phyloP scores from a whole-genome alignment of 305 asterid genomes.

The Rubia balearica region DNA sequence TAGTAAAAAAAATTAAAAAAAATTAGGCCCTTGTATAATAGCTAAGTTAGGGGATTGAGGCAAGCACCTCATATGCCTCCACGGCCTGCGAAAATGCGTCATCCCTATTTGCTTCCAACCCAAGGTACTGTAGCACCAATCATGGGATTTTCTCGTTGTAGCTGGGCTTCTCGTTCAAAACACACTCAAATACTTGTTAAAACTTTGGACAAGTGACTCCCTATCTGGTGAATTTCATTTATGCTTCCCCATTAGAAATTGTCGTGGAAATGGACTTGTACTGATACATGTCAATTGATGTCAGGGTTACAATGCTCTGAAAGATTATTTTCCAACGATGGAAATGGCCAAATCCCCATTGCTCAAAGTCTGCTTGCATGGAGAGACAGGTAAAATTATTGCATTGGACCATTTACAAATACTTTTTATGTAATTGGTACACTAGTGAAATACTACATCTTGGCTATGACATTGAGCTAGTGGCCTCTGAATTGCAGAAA shows the following conservation, averaged over 20 bases:
- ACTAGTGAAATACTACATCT: constrained; percentile 9
- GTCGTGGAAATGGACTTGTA: constrained; percentile 1
- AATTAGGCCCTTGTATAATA: too few species aligned
- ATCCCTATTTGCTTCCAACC: too few species aligned
- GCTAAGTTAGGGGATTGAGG: too few species aligned
- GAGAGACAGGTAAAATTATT: constrained; percentile 69
- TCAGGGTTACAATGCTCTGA: constrained; percentile 93
- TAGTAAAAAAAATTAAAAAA: too few species aligned
- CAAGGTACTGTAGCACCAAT: too few species aligned
- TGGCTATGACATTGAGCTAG: constrained; percentile 11
- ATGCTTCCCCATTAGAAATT: constrained; percentile 5
- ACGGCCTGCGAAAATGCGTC: too few species aligned
- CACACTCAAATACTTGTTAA: constrained; percentile 79
- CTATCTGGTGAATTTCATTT: constrained; percentile 59
- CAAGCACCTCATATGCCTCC: too few species aligned
- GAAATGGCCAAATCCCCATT: constrained; percentile 94
- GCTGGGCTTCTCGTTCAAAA: constrained; percentile 96
- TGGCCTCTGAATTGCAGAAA: constrained; percentile 39
- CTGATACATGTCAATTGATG: constrained; percentile 20
- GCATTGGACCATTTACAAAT: constrained; percentile 10
- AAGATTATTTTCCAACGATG: constrained; percentile 92
- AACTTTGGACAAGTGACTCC: constrained; percentile 86
- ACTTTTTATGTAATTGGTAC: background rate
- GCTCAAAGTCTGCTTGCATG: constrained; percentile 89
- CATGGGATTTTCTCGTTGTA: too few species aligned